Evolutionary conservation across 2,329 filamentous ascomycete species (phyloP), one percentile per base, ranked within the genome.

Genomic region (Gliomastix tumulicola): DNA sequence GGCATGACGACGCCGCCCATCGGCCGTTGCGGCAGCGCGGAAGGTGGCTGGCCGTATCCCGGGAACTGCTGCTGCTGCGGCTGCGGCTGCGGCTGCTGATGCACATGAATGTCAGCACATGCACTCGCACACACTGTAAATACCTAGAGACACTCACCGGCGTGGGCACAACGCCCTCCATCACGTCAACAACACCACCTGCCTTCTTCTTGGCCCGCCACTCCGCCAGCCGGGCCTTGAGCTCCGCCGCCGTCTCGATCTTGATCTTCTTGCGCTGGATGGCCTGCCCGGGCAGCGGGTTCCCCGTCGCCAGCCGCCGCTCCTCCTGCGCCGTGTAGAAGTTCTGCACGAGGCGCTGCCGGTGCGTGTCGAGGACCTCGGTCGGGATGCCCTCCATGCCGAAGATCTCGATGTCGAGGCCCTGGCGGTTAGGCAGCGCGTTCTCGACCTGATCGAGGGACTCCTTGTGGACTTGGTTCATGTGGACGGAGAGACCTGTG

Each of bases 381-480:
- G 88, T 83, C 4, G 92, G 92, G 25, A 97, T 87, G 54, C 92
- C 92, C 59, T 96, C 88, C 86, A 96, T 96, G 53, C 90, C 92
- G 57, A 97, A 98, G 53, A 98, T 96, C 63, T 98, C 92, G 41
- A 94, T 79, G 41, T 94, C 88, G 41, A 94, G 78, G 41, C 84
- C 83, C 45, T 87, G 79, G 44, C 92, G 81, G 52, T 90, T 90
- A 1, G 85, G 82, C 4, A 96, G 74, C 34, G 92, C 88, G 71
- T 97, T 96, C 50, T 96, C 90, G 53, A 98, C 88, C 31, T 80
- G 78, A 16, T 77, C 79, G 34, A 97, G 74, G 21, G 82, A 85
- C 59, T 96, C 89, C 62, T 98, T 98, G 69, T 98, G 92, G 33
- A 98, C 92, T 60, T 98, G 92, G 56, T 90, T 94, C 87, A 97